These are phyloP conservation scores for Vigna angularis DNA, from an alignment of 306 rosid genomes.

Conservation along the genomic window DNA sequence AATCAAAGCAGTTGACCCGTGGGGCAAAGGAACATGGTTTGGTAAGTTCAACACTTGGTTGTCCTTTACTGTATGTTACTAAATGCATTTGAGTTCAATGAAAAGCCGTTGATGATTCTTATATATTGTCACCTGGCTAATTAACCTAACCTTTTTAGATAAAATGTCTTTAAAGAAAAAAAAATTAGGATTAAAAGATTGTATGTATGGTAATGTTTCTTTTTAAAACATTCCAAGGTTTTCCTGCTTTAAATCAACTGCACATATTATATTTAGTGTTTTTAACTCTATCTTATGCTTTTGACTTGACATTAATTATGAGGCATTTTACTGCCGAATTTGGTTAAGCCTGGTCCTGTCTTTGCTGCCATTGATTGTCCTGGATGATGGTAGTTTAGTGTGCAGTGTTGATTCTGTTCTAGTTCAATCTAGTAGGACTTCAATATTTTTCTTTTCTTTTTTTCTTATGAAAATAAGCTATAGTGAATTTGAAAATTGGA, in stretches of 20 bases:
- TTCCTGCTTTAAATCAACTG: constrained; percentile 31
- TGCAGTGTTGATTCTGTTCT: constrained; percentile 41
- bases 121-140: constrained; percentile 20
- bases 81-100: constrained; percentile 16
- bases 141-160: constrained; percentile 12
- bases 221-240: constrained; percentile 18
- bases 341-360: constrained; percentile 18
- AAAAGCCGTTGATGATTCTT: constrained; percentile 26
- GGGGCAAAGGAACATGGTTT: constrained; percentile 67
- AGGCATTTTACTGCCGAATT: constrained; percentile 25
- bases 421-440: constrained; percentile 17
- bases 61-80: constrained; percentile 26
- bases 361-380: constrained; percentile 17
- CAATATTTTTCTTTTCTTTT: neutral
- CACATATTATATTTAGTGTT: constrained; percentile 19
- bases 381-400: constrained; percentile 31
- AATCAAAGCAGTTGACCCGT: constrained; percentile 76
- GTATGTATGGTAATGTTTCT: constrained; percentile 31
- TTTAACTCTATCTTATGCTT: constrained; percentile 9
- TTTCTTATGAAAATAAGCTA: constrained; percentile 28
- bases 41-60: constrained; percentile 59
- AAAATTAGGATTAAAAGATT: constrained; percentile 12
- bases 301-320: constrained; percentile 32
- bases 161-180: neutral
- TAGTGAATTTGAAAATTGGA: neutral